phyloP scores from a whole-genome alignment of 164 flowering plant genomes.

The Vitis riparia region DNA sequence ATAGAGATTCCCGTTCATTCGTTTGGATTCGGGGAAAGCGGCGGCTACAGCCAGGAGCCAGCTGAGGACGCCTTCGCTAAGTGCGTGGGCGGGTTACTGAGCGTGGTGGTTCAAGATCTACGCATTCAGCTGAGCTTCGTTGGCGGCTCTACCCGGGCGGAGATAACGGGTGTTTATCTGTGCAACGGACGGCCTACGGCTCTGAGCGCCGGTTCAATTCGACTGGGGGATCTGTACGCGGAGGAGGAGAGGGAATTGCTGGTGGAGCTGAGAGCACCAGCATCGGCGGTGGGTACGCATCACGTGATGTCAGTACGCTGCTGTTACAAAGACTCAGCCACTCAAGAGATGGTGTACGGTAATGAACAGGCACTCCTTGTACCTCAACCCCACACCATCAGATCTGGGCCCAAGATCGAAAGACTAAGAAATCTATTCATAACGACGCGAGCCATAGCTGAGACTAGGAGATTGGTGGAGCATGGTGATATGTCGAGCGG shows the following conservation, averaged over 20 bases:
- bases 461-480: constrained; percentile 64
- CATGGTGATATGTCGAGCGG: constrained; percentile 55
- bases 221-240: constrained; percentile 82
- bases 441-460: constrained; percentile 69
- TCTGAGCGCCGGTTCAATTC: constrained; percentile 43
- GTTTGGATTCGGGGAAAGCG: constrained; percentile 42
- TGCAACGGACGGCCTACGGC: constrained; percentile 46
- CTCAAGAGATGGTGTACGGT: constrained; percentile 46
- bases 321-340: constrained; percentile 68
- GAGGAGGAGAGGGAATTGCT: constrained; percentile 86
- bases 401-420: constrained; percentile 56
- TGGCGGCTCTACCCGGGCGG: constrained; percentile 61
- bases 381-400: constrained; percentile 48
- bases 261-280: constrained; percentile 65
- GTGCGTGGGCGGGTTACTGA: constrained; percentile 79
- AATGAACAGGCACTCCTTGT: constrained; percentile 49
- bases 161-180: constrained; percentile 68
- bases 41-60: constrained; percentile 42
- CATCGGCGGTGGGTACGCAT: constrained; percentile 38
- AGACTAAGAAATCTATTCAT: constrained; percentile 64
- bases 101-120: constrained; percentile 86
- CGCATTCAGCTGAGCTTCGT: constrained; percentile 58
- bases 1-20: constrained; percentile 85
- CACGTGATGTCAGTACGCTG: constrained; percentile 63
- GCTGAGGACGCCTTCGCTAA: constrained; percentile 80